Percentiles rank a stretch among this genome's conserved stretches.
These are phyloP conservation scores for Cystobasidium onofrii DNA, from an alignment of 768 basidiomycete genomes.

Conservation along the genomic window DNA sequence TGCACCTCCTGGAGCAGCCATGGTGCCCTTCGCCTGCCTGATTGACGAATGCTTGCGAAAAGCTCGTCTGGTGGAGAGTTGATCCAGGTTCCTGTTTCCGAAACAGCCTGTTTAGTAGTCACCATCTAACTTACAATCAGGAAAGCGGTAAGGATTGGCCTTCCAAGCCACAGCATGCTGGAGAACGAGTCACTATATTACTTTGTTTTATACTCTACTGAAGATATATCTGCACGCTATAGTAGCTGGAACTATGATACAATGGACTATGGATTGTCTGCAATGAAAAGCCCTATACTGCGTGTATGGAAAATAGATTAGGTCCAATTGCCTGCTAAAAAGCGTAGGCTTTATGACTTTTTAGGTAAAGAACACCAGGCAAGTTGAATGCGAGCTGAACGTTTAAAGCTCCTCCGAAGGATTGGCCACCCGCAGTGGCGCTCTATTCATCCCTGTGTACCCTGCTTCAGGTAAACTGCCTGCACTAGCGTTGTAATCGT, in stretches of 20 bases:
- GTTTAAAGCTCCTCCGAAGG: constrained; percentile 9
- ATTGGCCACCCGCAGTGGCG: constrained; percentile 13
- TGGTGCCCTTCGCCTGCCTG: neutral
- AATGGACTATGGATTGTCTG: neutral
- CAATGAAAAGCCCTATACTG: neutral
- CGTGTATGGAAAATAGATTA: neutral
- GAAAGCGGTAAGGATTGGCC: no score
- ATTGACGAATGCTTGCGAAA: neutral
- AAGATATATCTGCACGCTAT: neutral
- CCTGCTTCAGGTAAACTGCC: neutral
- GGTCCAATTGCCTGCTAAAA: neutral
- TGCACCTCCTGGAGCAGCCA: constrained; percentile 14
- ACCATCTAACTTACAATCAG: no score
- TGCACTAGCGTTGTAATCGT: neutral
- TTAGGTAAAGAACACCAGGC: neutral
- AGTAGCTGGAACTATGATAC: neutral
- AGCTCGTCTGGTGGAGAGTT: neutral
- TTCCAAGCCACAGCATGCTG: no score
- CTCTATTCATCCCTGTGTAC: neutral
- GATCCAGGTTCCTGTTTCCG: no score
- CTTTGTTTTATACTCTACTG: neutral
- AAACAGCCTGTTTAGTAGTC: no score
- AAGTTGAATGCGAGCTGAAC: neutral
- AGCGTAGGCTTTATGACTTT: neutral
- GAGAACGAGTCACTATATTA: no score